phyloP scores from a whole-genome alignment of 495 filamentous ascomycete species.

The Penicillium antarcticum region DNA sequence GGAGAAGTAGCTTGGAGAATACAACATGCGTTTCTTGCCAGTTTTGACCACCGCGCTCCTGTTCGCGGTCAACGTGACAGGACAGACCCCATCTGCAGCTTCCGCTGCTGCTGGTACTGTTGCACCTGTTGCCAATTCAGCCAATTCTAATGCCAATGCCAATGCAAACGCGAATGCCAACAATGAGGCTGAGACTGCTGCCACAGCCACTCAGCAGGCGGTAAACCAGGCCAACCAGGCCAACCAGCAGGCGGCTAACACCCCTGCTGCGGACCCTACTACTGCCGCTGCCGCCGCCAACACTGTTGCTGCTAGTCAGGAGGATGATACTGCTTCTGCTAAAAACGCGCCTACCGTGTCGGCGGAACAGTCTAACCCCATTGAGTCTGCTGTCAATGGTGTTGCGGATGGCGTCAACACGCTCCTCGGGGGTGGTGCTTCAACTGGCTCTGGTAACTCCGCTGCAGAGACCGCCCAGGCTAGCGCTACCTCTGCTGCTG shows the following conservation, averaged over 20 bases:
- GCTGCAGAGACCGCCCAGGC: not conserved
- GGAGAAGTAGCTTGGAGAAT: conserved; percentile 2
- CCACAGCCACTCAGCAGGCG: not conserved
- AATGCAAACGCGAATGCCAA: conserved; percentile 4
- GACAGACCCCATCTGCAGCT: conserved; percentile 10
- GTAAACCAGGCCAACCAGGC: conserved; percentile 9
- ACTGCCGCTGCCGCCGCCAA: conserved; percentile 1
- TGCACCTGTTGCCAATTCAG: conserved; percentile 1
- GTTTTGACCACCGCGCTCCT: conserved; percentile 22
- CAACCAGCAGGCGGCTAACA: conserved; percentile 7
- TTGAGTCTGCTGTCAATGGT: not conserved
- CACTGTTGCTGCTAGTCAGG: not conserved
- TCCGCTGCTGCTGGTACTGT: not conserved
- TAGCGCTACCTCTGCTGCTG: not conserved
- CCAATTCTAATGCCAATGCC: conserved; percentile 2
- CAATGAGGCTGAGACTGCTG: not conserved
- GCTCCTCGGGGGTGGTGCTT: not conserved
- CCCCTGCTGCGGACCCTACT: conserved; percentile 1
- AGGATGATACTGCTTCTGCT: conserved; percentile 1
- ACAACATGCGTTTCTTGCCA: conserved; percentile 27
- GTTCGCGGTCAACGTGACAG: conserved; percentile 20
- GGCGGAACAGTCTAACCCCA: not conserved
- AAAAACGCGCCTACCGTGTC: not conserved
- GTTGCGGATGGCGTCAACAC: not conserved
- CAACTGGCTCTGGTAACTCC: not conserved